Percentiles rank a stretch among this genome's conserved stretches.
phyloP scores from a whole-genome alignment of 2,329 filamentous ascomycete genomes.

The Fusarium udum region DNA sequence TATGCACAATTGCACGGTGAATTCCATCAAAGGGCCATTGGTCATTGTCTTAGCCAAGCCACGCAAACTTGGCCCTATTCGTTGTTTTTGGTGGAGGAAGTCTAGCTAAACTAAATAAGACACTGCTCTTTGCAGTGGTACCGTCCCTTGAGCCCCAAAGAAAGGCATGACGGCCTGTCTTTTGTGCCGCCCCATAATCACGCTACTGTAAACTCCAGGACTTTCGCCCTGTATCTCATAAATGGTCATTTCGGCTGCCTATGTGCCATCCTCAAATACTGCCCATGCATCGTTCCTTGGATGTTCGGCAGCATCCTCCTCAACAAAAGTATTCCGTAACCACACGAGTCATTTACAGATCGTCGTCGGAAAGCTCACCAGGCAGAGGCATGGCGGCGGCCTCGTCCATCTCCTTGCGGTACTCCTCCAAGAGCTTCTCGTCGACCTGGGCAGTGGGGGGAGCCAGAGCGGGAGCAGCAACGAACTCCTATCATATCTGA shows the following conservation, averaged over 20 bases:
- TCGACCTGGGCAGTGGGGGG: slow-evolving; percentile 93
- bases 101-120: slow-evolving; percentile 50
- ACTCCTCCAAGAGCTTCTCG: slow-evolving; percentile 80
- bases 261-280: slow-evolving; percentile 45
- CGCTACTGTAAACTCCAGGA: slow-evolving; percentile 50
- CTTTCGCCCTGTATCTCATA: slow-evolving; percentile 49
- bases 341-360: slow-evolving; percentile 60
- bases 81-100: slow-evolving; percentile 47
- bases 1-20: neutral
- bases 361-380: slow-evolving; percentile 87
- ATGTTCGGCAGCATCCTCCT: slow-evolving; percentile 42
- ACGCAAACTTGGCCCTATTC: slow-evolving; percentile 43
- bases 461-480: slow-evolving; percentile 92
- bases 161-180: slow-evolving; percentile 45
- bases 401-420: slow-evolving; percentile 86
- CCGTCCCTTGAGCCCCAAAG: slow-evolving; percentile 46
- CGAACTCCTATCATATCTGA: slow-evolving; percentile 77
- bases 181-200: slow-evolving; percentile 47
- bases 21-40: slow-evolving; percentile 15
- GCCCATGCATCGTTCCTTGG: slow-evolving; percentile 34
- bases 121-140: slow-evolving; percentile 46
- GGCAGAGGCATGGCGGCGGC: slow-evolving; percentile 88
- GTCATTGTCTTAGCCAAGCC: slow-evolving; percentile 42
- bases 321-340: slow-evolving; percentile 44
- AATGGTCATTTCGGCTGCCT: slow-evolving; percentile 51